These are phyloP conservation scores for Cyclanthera cordifolia DNA, from an alignment of 306 rosid genomes.

Conservation along the genomic window DNA sequence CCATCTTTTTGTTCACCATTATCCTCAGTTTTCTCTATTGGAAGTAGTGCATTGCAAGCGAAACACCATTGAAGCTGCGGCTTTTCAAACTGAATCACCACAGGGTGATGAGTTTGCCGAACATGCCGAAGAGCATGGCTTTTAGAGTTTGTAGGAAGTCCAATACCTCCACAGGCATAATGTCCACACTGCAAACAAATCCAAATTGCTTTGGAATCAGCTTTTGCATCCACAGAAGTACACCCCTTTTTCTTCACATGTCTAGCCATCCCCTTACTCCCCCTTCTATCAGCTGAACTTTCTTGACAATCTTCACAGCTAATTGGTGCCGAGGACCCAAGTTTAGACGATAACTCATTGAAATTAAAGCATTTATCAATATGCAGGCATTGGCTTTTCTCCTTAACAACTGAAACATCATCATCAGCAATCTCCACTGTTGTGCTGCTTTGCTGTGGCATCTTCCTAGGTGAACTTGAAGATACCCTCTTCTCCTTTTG, in stretches of 20 bases:
- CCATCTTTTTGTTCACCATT: slow-evolving; percentile 36
- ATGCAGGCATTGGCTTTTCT: slow-evolving; percentile 53
- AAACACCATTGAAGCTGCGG: slow-evolving; percentile 91
- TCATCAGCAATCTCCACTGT: slow-evolving; percentile 29
- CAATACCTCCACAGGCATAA: slow-evolving; percentile 71
- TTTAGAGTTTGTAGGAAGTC: slow-evolving; percentile 51
- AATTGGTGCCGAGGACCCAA: slow-evolving; percentile 30
- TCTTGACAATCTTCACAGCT: slow-evolving; percentile 72
- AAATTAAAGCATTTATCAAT: slow-evolving; percentile 56
- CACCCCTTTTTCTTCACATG: slow-evolving; percentile 62
- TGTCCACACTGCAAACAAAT: slow-evolving; percentile 84
- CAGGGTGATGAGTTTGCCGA: slow-evolving; percentile 54
- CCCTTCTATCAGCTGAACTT: slow-evolving; percentile 47
- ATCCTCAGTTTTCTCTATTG: slow-evolving; percentile 44
- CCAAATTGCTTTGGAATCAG: slow-evolving; percentile 66
- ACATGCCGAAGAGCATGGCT: slow-evolving; percentile 54
- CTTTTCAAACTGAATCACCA: slow-evolving; percentile 49
- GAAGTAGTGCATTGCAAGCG: slow-evolving; percentile 45
- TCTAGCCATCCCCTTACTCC: slow-evolving; percentile 52
- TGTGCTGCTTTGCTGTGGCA: slow-evolving; percentile 19
- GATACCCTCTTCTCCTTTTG: slow-evolving; percentile 42
- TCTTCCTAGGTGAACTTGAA: slow-evolving; percentile 22
- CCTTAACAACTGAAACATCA: slow-evolving; percentile 34
- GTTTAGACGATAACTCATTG: slow-evolving; percentile 36
- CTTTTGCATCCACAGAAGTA: slow-evolving; percentile 37